Evolutionary conservation across 768 basidiomycete species (phyloP).

Genomic region (Thelephora aurantiotincta): DNA sequence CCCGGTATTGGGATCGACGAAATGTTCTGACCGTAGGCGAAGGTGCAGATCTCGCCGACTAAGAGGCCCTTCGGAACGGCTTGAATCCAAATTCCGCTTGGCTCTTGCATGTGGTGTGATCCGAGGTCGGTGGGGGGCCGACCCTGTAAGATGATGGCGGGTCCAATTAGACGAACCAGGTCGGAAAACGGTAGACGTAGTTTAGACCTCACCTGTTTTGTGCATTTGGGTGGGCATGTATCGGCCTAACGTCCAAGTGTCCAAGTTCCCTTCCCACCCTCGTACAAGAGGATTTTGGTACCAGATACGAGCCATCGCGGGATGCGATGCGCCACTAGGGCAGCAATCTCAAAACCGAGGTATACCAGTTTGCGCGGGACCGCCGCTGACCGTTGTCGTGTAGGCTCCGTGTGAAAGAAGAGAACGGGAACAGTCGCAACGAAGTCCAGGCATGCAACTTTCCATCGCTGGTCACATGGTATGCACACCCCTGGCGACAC

Average conservation of each 20-base stretch:
- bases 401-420: background rate
- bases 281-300: background rate
- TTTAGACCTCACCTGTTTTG: no score
- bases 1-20: constrained; percentile 18
- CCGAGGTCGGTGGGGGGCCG: background rate
- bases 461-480: no score
- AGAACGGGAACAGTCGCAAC: no score
- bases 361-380: background rate
- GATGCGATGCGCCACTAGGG: background rate
- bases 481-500: no score
- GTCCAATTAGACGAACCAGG: background rate
- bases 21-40: constrained; percentile 17
- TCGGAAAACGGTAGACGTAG: no score
- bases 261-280: background rate
- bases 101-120: constrained; percentile 3
- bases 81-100: constrained; percentile 19
- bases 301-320: background rate
- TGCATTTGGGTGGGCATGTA: background rate
- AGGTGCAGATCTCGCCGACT: constrained; percentile 15
- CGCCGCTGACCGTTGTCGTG: background rate
- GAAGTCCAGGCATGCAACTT: no score
- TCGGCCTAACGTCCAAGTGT: background rate
- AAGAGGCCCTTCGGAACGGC: constrained; percentile 18
- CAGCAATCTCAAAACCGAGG: background rate
- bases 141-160: background rate